A percentile compares a stretch with the other conserved stretches of the same genome.
phyloP scores from a whole-genome alignment of 495 filamentous ascomycete genomes.

The Penicillium pulvis region DNA sequence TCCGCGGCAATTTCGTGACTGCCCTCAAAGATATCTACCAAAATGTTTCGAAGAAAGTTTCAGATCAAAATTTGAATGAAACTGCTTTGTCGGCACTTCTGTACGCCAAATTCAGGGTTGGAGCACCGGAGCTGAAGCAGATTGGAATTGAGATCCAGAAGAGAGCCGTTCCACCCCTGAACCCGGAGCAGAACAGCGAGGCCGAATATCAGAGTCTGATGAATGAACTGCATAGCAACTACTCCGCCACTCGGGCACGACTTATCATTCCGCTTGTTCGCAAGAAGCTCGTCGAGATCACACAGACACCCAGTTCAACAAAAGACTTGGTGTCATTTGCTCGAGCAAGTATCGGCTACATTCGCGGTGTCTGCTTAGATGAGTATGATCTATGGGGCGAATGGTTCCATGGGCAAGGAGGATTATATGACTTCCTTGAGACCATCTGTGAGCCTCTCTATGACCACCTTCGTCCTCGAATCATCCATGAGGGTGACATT shows the following conservation, averaged over 20 bases:
- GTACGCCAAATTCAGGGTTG: slow-evolving; percentile 76
- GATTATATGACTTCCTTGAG: slow-evolving; percentile 71
- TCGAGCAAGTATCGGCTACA: slow-evolving; percentile 67
- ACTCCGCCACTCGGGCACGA: slow-evolving; percentile 59
- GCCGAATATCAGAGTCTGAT: slow-evolving; percentile 67
- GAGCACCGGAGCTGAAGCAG: slow-evolving; percentile 65
- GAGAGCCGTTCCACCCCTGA: slow-evolving; percentile 60
- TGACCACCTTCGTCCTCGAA: slow-evolving; percentile 68
- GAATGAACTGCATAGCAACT: slow-evolving; percentile 68
- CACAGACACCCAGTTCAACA: slow-evolving; percentile 64
- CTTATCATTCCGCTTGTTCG: slow-evolving; percentile 60
- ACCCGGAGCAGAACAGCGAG: slow-evolving; percentile 63
- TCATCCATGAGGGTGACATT: slow-evolving; percentile 70
- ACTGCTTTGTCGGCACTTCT: slow-evolving; percentile 74
- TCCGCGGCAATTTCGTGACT: slow-evolving; percentile 83
- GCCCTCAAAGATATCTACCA: slow-evolving; percentile 67
- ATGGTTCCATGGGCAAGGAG: slow-evolving; percentile 71
- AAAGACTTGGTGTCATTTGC: slow-evolving; percentile 71
- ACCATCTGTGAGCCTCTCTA: slow-evolving; percentile 75
- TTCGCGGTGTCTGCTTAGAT: slow-evolving; percentile 69
- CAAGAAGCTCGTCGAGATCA: slow-evolving; percentile 67
- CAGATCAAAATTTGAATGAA: slow-evolving; percentile 71
- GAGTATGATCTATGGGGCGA: slow-evolving; percentile 76
- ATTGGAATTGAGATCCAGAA: slow-evolving; percentile 71
- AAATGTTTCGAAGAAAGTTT: slow-evolving; percentile 69